Base-by-base conservation (phyloP, 2,329 filamentous ascomycete genomes). In the Aspergillus sergii region DNA sequence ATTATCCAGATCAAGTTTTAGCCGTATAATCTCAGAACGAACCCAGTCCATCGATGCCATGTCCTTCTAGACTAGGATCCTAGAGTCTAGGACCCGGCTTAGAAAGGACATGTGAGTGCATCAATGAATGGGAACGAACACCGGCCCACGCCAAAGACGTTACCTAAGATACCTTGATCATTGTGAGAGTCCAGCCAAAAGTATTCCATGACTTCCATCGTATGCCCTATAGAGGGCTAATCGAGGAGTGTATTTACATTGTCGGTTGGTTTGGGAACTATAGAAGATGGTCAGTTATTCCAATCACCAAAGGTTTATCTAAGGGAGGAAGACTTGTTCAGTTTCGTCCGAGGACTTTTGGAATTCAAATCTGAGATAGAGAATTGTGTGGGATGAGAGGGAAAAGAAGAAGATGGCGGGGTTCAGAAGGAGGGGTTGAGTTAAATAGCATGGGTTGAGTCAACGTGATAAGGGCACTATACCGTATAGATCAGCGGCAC, bases 1-100 rank as follows among this genome's bases (percentile, higher is more conserved):
- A 95, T 95, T 94, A 94, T 94, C 92, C 91, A 92, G 91, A 94
- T 94, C 92, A 94, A 94, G 91, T 94, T 93, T 83, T 84, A 84
- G 90, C 92, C 91, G 92, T 95, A 91, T 95, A 88, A 89, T 95
- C 91, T 94, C 79, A 81, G 79, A 79, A 79, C 78, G 75, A 79
- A 73, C 73, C 71, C 69, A 66, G 48, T 56, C 57, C 63, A 56
- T 62, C 59, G 56, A 28, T 53, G 61, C 45, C 59, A 21, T 48
- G 51, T 43, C 55, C 48, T 57, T 34, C 23, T 58, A 30, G 14
- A 14, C 46, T 26, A 46, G 46, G 19, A 41, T 4, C 8, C 39
- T 41, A 41, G 36, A 39, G 19, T 41, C 41, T 50, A 53, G 48
- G 23, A 10, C 23, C 63, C 57, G 63, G 61, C 32, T 57, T 23